phyloP scores from a whole-genome alignment of 306 rosid genomes.

The Fragaria vesca region DNA sequence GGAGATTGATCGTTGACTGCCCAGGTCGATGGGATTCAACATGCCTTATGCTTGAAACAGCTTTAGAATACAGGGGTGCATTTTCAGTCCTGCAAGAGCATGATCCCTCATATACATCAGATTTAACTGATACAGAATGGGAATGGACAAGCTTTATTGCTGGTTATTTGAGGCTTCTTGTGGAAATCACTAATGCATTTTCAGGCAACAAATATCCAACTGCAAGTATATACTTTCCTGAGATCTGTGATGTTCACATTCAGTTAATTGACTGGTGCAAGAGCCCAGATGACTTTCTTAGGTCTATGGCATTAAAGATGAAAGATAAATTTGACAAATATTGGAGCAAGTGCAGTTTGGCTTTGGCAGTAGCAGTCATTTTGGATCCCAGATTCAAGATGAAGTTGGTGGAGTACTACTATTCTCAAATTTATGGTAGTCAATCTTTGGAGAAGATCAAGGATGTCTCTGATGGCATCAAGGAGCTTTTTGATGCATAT shows the following conservation, averaged over 20 bases:
- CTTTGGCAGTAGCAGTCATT: slow-evolving; percentile 85
- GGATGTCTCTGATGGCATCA: slow-evolving; percentile 82
- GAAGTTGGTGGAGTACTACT: slow-evolving; percentile 94
- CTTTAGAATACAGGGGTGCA: slow-evolving; percentile 67
- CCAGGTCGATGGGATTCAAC: slow-evolving; percentile 75
- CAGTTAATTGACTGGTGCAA: slow-evolving; percentile 88
- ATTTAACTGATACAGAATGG: slow-evolving; percentile 81
- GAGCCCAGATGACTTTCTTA: slow-evolving; percentile 69
- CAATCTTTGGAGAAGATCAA: slow-evolving; percentile 78
- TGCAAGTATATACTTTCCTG: slow-evolving; percentile 81
- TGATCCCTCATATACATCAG: slow-evolving; percentile 53
- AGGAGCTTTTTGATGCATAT: slow-evolving; percentile 79
- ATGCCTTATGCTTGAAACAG: slow-evolving; percentile 76
- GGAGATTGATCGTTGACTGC: slow-evolving; percentile 59
- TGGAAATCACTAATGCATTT: slow-evolving; percentile 66
- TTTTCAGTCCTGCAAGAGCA: slow-evolving; percentile 70
- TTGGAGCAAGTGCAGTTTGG: slow-evolving; percentile 87
- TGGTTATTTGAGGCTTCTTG: slow-evolving; percentile 70
- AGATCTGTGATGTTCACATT: slow-evolving; percentile 84
- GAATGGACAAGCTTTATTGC: slow-evolving; percentile 56
- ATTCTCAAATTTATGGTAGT: slow-evolving; percentile 91
- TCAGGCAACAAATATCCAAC: slow-evolving; percentile 65
- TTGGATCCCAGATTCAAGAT: slow-evolving; percentile 94
- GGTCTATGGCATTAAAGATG: slow-evolving; percentile 68
- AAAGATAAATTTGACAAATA: slow-evolving; percentile 81